These are phyloP conservation scores for Malassezia globosa DNA, from an alignment of 1,284 basidiomycete species.

Conservation along the genomic window DNA sequence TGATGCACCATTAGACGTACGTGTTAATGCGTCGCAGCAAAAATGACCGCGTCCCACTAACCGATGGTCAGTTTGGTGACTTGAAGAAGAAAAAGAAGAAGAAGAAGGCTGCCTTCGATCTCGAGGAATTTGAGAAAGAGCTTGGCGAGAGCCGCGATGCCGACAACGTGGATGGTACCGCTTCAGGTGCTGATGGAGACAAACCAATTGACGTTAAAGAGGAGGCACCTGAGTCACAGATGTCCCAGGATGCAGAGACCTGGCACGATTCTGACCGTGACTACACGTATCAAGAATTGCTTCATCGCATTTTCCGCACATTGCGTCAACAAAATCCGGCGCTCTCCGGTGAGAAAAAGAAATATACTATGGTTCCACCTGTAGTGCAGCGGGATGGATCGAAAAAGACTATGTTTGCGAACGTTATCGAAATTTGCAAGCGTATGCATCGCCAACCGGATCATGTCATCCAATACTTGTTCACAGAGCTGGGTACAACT, in stretches of 20 bases:
- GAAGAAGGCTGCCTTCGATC: slow-evolving; percentile 46
- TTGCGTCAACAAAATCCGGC: slow-evolving; percentile 90
- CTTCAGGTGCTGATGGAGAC: slow-evolving; percentile 29
- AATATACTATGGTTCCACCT: slow-evolving; percentile 96
- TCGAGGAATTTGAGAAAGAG: slow-evolving; percentile 48
- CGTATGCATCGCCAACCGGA: slow-evolving; percentile 98
- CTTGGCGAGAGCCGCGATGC: slow-evolving; percentile 51
- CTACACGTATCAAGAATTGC: slow-evolving; percentile 88
- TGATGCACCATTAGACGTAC: slow-evolving; percentile 39
- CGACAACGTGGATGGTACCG: slow-evolving; percentile 48
- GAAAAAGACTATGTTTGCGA: slow-evolving; percentile 94
- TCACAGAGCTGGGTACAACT: slow-evolving; percentile 95
- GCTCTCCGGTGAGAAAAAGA: slow-evolving; percentile 62
- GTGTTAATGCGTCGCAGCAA: slow-evolving; percentile 9
- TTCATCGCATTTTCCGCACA: slow-evolving; percentile 80
- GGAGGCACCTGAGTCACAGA: slow-evolving; percentile 4
- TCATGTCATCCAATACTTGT: slow-evolving; percentile 94
- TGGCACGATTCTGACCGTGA: slow-evolving; percentile 84
- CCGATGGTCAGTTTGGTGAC: slow-evolving; percentile 51
- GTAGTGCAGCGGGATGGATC: slow-evolving; percentile 83
- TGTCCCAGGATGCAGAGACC: slow-evolving; percentile 47
- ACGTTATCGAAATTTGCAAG: slow-evolving; percentile 93
- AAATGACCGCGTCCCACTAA: too few species aligned
- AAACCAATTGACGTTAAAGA: slow-evolving; percentile 17
- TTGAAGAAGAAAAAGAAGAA: slow-evolving; percentile 52